phyloP scores from a whole-genome alignment of 306 rosid genomes.

The Calophaca sinica region DNA sequence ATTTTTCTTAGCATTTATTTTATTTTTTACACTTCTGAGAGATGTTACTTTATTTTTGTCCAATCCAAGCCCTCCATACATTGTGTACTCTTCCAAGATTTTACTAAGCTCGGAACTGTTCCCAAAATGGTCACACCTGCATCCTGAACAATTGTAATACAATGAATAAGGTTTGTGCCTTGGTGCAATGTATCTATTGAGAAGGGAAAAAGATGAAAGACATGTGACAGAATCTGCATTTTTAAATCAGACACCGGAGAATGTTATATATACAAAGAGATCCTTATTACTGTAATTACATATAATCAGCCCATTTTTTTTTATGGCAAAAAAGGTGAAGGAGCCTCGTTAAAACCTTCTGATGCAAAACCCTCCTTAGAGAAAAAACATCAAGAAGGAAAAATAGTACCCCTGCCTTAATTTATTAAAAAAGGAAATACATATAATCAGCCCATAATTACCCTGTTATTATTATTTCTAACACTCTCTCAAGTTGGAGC shows the following conservation, averaged over 20 bases:
- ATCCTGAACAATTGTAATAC: slow-evolving; percentile 63
- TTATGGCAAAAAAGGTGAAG: too few relatives aligned
- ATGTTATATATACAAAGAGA: not conserved
- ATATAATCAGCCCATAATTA: not conserved
- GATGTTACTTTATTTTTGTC: slow-evolving; percentile 80
- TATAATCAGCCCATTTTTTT: not conserved
- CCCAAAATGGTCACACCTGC: slow-evolving; percentile 88
- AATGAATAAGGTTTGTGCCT: slow-evolving; percentile 18
- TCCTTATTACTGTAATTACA: not conserved
- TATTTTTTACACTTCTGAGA: slow-evolving; percentile 14
- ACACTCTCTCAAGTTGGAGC: too few relatives aligned
- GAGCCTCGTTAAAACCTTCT: too few relatives aligned
- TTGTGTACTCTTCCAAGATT: slow-evolving; percentile 79
- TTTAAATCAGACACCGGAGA: not conserved
- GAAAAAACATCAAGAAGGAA: too few relatives aligned
- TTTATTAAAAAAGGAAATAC: too few relatives aligned
- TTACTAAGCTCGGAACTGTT: slow-evolving; percentile 92
- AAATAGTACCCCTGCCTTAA: too few relatives aligned
- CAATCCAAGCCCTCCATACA: slow-evolving; percentile 90
- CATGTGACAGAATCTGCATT: not conserved
- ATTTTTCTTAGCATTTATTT: slow-evolving; percentile 31
- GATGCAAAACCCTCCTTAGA: too few relatives aligned
- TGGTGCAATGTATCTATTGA: slow-evolving; percentile 12
- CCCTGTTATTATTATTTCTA: not conserved
- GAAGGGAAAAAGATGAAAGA: not conserved